These are phyloP conservation scores for Rhinocladiella mackenziei DNA, from an alignment of 2,329 filamentous ascomycete genomes.

Conservation along the genomic window DNA sequence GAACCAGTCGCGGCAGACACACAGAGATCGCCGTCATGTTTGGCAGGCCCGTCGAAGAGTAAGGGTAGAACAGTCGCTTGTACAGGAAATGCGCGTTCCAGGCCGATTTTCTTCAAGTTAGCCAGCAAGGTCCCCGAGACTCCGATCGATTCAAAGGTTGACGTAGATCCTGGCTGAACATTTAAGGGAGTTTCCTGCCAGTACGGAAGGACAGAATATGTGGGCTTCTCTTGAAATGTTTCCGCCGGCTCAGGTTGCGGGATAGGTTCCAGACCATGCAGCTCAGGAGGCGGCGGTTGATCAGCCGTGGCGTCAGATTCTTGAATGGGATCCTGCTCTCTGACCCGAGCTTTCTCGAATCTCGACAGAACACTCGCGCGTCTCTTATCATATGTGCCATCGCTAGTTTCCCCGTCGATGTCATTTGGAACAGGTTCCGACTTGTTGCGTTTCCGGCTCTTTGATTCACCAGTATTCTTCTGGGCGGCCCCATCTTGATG, in stretches of 20 bases:
- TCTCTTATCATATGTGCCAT: slow-evolving; percentile 18
- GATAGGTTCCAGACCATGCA: slow-evolving; percentile 71
- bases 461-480: slow-evolving; percentile 2
- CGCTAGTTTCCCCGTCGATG: slow-evolving; percentile 42
- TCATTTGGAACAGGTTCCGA: slow-evolving; percentile 30
- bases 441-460: slow-evolving; percentile 18
- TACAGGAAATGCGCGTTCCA: slow-evolving; percentile 69
- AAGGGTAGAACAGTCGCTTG: slow-evolving; percentile 77
- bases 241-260: slow-evolving; percentile 63
- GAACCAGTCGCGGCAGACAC: slow-evolving; percentile 93
- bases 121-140: slow-evolving; percentile 59
- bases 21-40: slow-evolving; percentile 71
- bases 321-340: slow-evolving; percentile 6
- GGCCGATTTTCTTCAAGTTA: slow-evolving; percentile 64
- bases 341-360: slow-evolving; percentile 28
- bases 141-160: slow-evolving; percentile 58
- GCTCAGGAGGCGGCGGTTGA: slow-evolving; percentile 23
- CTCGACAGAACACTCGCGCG: slow-evolving; percentile 32
- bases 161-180: slow-evolving; percentile 42
- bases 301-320: slow-evolving; percentile 9
- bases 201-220: slow-evolving; percentile 71
- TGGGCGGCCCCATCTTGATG: slow-evolving; percentile 23
- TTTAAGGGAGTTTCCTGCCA: slow-evolving; percentile 69
- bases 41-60: slow-evolving; percentile 62
- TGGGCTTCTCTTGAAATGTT: slow-evolving; percentile 56